phyloP scores from a whole-genome alignment of 208 protist genomes.

The Phytomonas francai region DNA sequence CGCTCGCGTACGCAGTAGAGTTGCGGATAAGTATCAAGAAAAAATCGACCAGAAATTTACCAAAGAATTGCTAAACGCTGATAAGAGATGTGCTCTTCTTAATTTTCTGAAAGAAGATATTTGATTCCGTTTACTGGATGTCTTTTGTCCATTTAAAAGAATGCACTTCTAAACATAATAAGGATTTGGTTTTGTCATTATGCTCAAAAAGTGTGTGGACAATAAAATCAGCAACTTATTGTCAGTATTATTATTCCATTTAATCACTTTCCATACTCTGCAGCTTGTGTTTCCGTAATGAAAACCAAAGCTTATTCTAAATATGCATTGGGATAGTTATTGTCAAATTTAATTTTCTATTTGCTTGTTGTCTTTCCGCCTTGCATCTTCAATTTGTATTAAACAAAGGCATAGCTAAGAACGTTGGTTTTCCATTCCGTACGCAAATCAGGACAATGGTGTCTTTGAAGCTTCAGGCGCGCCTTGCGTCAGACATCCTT shows the following conservation, averaged over 20 bases:
- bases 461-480: conserved; percentile 94
- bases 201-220: not conserved
- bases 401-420: conserved; percentile 6
- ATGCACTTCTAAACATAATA: not conserved
- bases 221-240: not conserved
- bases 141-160: too few species aligned
- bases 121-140: too few species aligned
- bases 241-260: not conserved
- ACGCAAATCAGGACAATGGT: conserved; percentile 28
- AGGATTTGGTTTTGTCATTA: too few species aligned
- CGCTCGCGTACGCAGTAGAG: too few species aligned
- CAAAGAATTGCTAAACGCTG: too few species aligned
- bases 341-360: too few species aligned
- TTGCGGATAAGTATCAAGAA: too few species aligned
- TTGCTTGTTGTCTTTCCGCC: too few species aligned
- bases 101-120: too few species aligned
- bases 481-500: conserved; percentile 96
- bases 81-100: too few species aligned
- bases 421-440: not conserved
- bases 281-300: not conserved
- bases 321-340: not conserved
- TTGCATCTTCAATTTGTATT: conserved; percentile 9
- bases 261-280: not conserved
- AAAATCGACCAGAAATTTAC: too few species aligned
- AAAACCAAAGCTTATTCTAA: not conserved